phyloP scores from a whole-genome alignment of 495 filamentous ascomycete genomes.

The Aspergillus kassunensis region DNA sequence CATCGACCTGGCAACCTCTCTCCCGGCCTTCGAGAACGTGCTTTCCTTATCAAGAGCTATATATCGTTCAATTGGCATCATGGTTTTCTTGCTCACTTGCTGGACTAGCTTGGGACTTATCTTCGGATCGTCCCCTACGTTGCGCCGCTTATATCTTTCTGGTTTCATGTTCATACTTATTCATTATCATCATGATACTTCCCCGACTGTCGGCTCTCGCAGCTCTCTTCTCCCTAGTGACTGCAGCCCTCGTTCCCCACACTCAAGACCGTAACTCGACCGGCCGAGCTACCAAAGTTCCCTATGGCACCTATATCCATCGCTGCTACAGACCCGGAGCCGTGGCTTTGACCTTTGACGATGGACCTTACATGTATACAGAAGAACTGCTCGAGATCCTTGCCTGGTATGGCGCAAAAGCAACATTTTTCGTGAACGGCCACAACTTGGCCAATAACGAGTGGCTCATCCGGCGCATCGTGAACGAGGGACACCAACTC shows the following conservation, averaged over 20 bases:
- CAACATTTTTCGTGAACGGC: conserved; percentile 77
- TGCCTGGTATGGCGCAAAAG: conserved; percentile 53
- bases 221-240: conserved; percentile 4
- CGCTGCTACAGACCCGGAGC: conserved; percentile 55
- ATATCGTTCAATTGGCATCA: not conserved
- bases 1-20: not conserved
- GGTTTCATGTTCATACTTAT: conserved; percentile 4
- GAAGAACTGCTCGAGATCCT: conserved; percentile 59
- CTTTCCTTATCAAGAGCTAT: not conserved
- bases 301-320: conserved; percentile 54
- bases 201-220: not conserved
- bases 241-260: not conserved
- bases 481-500: conserved; percentile 66
- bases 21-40: not conserved
- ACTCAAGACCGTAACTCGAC: conserved; percentile 3
- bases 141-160: not conserved
- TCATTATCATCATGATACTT: conserved; percentile 11
- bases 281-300: conserved; percentile 18
- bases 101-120: not conserved
- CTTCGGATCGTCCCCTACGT: not conserved
- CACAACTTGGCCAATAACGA: conserved; percentile 35
- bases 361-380: conserved; percentile 69
- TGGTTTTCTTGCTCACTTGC: not conserved
- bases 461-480: conserved; percentile 57
- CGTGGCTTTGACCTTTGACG: conserved; percentile 71